Percentiles rank a stretch among this genome's conserved stretches.
Conservation (phyloP, 495 filamentous ascomycete species). For the Penicillium fimorum region DNA sequence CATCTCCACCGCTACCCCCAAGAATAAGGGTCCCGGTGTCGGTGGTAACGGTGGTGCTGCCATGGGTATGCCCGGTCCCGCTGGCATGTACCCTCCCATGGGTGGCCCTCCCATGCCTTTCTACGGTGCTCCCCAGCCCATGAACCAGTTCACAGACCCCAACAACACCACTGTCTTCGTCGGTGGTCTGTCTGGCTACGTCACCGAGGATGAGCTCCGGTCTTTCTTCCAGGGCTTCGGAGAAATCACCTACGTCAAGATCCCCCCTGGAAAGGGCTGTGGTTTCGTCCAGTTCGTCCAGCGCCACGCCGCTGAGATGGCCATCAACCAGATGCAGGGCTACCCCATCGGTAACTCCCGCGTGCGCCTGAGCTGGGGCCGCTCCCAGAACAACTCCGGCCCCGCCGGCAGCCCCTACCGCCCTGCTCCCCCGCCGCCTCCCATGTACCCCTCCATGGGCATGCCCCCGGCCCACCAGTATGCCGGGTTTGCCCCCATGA, state of each 20-base stretch:
- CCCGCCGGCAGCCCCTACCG: constrained; percentile 96
- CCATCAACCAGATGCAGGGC: constrained; percentile 99
- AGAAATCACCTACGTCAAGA: constrained; percentile 99
- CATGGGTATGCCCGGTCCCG: constrained; percentile 54
- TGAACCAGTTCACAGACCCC: constrained; percentile 99
- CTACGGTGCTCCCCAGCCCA: constrained; percentile 84
- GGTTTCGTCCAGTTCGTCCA: constrained; percentile 99
- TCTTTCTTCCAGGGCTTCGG: constrained; percentile 99
- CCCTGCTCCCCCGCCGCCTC: constrained; percentile 87
- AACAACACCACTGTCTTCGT: constrained; percentile 99
- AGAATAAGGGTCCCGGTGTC: constrained; percentile 78
- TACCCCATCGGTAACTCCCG: constrained; percentile 99
- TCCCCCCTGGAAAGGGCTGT: constrained; percentile 97
- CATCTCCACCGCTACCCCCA: constrained; percentile 95
- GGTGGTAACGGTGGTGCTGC: constrained; percentile 52
- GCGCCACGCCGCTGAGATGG: constrained; percentile 98
- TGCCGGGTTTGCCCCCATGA: constrained; percentile 71
- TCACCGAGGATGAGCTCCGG: constrained; percentile 97
- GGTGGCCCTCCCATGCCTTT: constrained; percentile 76
- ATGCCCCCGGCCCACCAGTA: constrained; percentile 74
- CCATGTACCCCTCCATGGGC: constrained; percentile 83
- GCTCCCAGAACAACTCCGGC: constrained; percentile 98
- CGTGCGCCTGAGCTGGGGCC: constrained; percentile 94
- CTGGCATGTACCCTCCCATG: constrained; percentile 62
- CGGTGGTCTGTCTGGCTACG: constrained; percentile 94